Base-by-base conservation (phyloP, 2,329 filamentous ascomycete genomes). In the Microsporum canis region DNA sequence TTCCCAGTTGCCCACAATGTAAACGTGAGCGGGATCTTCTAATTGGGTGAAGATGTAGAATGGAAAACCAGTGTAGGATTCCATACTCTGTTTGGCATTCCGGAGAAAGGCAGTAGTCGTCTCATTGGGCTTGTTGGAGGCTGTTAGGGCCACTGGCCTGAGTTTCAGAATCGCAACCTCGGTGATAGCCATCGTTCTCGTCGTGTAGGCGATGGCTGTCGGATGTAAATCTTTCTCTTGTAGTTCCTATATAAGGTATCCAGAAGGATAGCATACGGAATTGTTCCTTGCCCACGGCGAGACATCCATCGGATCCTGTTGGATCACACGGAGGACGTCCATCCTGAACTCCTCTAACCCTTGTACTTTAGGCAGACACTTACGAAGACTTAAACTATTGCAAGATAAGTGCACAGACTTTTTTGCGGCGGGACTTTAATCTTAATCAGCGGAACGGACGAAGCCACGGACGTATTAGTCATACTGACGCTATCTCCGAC, bases 1-100 rank as follows among this genome's bases (percentile, higher is more conserved):
- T 1, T 72, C 68, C 78, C 78, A 80, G 62, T 72, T 73, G 6
- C 77, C 78, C 5, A 80, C 57, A 10, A 80, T 71, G 66, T 79
- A 80, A 23, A 77, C 66, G 8, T 68, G 66, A 0, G 68, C 65
- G 0, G 75, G 73, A 62, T 80, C 74, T 60, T 80, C 75, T n/a
- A 75, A 53, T 58, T 79, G 76, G 27, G 74, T 71, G 41, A 75
- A 71, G 64, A 73, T 74, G 60, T 72, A 68, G 49, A 78, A 77
- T 0, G 68, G 63, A 29, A 72, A 69, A 0, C 67, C 66, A 0
- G 77, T 76, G 60, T 68, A 75, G 1, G 66, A 61, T 58, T 73
- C 68, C 67, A 78, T 75, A 12, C 69, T 69, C 1, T 64, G 59
- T 60, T 74, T 74, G 2, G 75, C 78, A 41, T 67, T 63, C 14